These are phyloP conservation scores for Xylaria curta DNA, from an alignment of 495 filamentous ascomycete species.

Conservation along the genomic window DNA sequence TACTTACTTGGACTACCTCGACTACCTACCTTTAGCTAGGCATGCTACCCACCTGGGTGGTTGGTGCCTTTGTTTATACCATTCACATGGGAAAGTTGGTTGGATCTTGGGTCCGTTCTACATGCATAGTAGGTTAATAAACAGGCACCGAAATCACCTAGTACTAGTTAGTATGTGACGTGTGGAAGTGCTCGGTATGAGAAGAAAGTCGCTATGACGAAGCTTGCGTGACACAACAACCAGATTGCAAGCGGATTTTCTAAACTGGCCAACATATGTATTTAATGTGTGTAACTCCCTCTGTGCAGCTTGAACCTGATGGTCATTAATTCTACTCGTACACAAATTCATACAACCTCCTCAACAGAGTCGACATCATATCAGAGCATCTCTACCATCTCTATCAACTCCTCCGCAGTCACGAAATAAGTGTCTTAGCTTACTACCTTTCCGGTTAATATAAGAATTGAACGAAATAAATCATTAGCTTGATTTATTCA, in stretches of 20 bases:
- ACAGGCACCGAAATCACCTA: not conserved
- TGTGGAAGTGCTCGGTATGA: not conserved
- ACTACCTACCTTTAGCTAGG: not conserved
- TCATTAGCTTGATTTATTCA: not conserved
- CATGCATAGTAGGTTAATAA: not conserved
- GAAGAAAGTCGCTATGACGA: slow-evolving; percentile 17
- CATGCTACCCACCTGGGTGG: not conserved
- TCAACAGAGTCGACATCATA: not conserved
- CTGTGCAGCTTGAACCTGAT: too few relatives aligned
- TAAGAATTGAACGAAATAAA: slow-evolving; percentile 3
- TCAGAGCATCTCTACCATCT: not conserved
- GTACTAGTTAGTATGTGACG: not conserved
- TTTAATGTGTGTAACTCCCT: slow-evolving; percentile 17
- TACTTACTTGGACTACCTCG: not conserved
- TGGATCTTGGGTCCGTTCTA: not conserved
- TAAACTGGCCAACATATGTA: not conserved
- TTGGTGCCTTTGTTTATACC: slow-evolving; percentile 1
- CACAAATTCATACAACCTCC: not conserved
- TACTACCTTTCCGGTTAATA: not conserved
- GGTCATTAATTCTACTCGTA: not conserved
- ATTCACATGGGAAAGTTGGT: not conserved
- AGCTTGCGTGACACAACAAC: slow-evolving; percentile 17
- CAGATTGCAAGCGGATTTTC: not conserved
- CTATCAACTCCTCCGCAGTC: not conserved
- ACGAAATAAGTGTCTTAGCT: not conserved